Evolutionary conservation across 805 yeast species (phyloP).

Genomic region (Wickerhamiella qilinensis): DNA sequence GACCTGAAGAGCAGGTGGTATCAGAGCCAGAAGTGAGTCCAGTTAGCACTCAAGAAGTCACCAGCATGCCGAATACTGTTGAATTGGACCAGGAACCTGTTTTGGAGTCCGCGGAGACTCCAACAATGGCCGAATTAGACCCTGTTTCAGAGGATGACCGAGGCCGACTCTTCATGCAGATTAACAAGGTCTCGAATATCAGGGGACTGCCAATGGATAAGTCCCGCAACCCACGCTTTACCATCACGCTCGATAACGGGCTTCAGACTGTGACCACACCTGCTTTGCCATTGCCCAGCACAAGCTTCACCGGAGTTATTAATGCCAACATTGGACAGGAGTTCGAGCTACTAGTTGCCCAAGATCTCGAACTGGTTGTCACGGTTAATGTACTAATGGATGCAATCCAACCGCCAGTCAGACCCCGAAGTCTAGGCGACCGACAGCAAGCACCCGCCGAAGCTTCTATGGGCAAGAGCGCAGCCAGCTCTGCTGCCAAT

Average conservation of each 20-base stretch:
- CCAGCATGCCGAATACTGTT: too few relatives aligned
- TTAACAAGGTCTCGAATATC: conserved; percentile 12
- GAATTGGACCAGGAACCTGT: too few relatives aligned
- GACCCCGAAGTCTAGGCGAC: conserved; percentile 6
- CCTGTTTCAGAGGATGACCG: conserved; percentile 15
- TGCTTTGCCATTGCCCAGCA: conserved; percentile 10
- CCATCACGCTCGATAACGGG: conserved; percentile 17
- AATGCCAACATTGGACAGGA: conserved; percentile 33
- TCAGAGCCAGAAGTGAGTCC: too few relatives aligned
- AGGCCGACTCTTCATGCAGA: conserved; percentile 16
- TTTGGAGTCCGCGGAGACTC: conserved; percentile 2
- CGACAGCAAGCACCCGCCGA: too few relatives aligned
- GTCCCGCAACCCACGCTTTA: conserved; percentile 14
- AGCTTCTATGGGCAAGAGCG: neutral
- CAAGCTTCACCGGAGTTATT: conserved; percentile 8
- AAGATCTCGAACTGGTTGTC: conserved; percentile 44
- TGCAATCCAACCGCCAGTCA: conserved; percentile 26
- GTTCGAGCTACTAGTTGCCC: conserved; percentile 56
- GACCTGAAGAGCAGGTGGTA: too few relatives aligned
- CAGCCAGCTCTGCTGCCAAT: neutral
- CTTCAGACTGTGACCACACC: conserved; percentile 16
- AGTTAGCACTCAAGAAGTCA: too few relatives aligned
- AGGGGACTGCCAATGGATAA: conserved; percentile 14
- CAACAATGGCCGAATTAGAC: conserved; percentile 11
- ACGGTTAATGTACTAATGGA: conserved; percentile 44